Evolutionary conservation across 108 stramenopile genomes (phyloP).

Genomic region (Skeletonema marinoi): DNA sequence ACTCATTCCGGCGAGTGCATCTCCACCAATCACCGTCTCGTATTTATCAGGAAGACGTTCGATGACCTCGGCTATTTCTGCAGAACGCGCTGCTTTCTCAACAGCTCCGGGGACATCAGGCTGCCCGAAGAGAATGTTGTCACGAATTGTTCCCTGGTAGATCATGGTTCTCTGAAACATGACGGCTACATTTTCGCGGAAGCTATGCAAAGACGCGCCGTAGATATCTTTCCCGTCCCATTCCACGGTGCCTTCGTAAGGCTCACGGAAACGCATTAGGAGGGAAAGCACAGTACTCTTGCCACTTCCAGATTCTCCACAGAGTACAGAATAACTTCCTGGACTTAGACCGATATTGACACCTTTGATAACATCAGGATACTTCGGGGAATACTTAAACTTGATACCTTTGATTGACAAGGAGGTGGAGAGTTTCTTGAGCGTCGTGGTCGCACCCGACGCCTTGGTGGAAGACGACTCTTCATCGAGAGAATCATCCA

Average conservation of each 20-base stretch:
- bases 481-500: neutral
- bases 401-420: neutral
- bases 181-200: slow-evolving; percentile 8
- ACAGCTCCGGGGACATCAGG: neutral
- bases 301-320: slow-evolving; percentile 8
- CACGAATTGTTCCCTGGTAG: slow-evolving; percentile 7
- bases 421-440: neutral
- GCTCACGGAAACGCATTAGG: neutral
- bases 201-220: neutral
- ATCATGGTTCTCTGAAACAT: slow-evolving; percentile 15
- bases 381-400: neutral
- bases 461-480: neutral
- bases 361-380: neutral
- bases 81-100: neutral
- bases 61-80: slow-evolving; percentile 10
- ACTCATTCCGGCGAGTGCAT: neutral
- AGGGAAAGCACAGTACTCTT: slow-evolving; percentile 2
- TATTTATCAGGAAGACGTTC: slow-evolving; percentile 13
- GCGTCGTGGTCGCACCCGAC: neutral
- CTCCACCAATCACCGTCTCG: slow-evolving; percentile 16
- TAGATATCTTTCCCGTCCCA: slow-evolving; percentile 17
- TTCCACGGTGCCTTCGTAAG: neutral
- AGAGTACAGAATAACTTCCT: neutral
- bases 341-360: neutral
- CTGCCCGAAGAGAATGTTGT: slow-evolving; percentile 17